These are phyloP conservation scores for Monilinia aucupariae DNA, from an alignment of 2,329 filamentous ascomycete species.

Conservation along the genomic window DNA sequence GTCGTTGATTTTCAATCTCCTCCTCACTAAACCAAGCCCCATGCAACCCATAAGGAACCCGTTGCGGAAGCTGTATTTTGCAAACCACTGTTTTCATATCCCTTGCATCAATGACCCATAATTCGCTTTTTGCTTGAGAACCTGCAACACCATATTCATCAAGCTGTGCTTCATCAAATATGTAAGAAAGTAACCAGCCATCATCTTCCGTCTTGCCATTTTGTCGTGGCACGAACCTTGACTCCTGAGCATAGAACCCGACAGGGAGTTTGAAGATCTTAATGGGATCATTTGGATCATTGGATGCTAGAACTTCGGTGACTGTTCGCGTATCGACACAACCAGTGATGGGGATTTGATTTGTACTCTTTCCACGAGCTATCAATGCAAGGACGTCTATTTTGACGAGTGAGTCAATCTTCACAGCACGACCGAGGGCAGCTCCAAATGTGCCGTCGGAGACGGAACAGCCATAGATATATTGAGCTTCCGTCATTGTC, in stretches of 20 bases:
- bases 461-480: slow-evolving; percentile 63
- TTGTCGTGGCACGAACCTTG: slow-evolving; percentile 53
- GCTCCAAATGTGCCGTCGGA: slow-evolving; percentile 51
- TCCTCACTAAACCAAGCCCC: slow-evolving; percentile 55
- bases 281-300: slow-evolving; percentile 49
- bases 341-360: slow-evolving; percentile 48
- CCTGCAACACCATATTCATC: slow-evolving; percentile 36
- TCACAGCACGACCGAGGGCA: slow-evolving; percentile 58
- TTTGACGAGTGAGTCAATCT: slow-evolving; percentile 61
- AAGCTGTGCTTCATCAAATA: slow-evolving; percentile 63
- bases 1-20: slow-evolving; percentile 45
- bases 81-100: slow-evolving; percentile 57
- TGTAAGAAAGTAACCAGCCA: slow-evolving; percentile 62
- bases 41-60: slow-evolving; percentile 66
- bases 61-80: slow-evolving; percentile 54
- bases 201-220: slow-evolving; percentile 51
- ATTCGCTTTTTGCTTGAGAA: slow-evolving; percentile 48
- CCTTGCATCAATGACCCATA: slow-evolving; percentile 63
- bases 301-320: slow-evolving; percentile 44
- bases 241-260: slow-evolving; percentile 61
- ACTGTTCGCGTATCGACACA: slow-evolving; percentile 56
- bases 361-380: slow-evolving; percentile 42
- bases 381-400: slow-evolving; percentile 53
- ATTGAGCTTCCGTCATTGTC: slow-evolving; percentile 54
- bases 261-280: slow-evolving; percentile 55